phyloP scores from a whole-genome alignment of 2,329 filamentous ascomycete genomes.

The Aureobasidium lini region DNA sequence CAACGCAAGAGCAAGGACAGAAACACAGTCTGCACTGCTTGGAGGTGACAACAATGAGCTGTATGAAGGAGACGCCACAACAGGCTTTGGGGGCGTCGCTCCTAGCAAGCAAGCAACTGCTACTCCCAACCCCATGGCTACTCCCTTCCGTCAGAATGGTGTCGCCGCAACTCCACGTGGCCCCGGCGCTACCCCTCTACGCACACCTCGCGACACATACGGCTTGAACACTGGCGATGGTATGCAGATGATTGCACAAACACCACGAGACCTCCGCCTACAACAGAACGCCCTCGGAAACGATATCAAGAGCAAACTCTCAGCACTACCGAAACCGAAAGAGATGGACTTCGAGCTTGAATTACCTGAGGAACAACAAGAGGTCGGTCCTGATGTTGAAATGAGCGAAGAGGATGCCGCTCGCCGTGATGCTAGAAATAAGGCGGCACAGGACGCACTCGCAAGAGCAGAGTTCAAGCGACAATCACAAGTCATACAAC shows the following conservation, averaged over 20 bases:
- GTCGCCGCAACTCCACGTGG: slow-evolving; percentile 54
- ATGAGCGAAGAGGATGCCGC: slow-evolving; percentile 60
- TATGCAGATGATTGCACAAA: slow-evolving; percentile 62
- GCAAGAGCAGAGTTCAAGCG: slow-evolving; percentile 66
- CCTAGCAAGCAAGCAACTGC: slow-evolving; percentile 72
- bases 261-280: slow-evolving; percentile 67
- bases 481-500: slow-evolving; percentile 87
- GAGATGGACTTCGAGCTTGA: slow-evolving; percentile 93
- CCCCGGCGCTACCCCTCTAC: slow-evolving; percentile 73
- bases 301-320: slow-evolving; percentile 64
- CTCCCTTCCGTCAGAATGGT: slow-evolving; percentile 62
- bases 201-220: slow-evolving; percentile 82
- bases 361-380: slow-evolving; percentile 72
- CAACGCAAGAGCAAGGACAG: slow-evolving; percentile 85
- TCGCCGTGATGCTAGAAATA: slow-evolving; percentile 65
- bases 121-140: slow-evolving; percentile 95
- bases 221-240: slow-evolving; percentile 68
- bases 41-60: slow-evolving; percentile 91
- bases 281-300: slow-evolving; percentile 62
- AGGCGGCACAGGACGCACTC: slow-evolving; percentile 54
- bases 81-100: slow-evolving; percentile 78
- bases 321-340: slow-evolving; percentile 82
- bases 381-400: slow-evolving; percentile 45
- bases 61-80: slow-evolving; percentile 71
- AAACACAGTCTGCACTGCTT: slow-evolving; percentile 86